Evolutionary conservation across 345 rosid species (phyloP), one percentile per base, ranked within the genome.

Genomic region (Corchorus olitorius): DNA sequence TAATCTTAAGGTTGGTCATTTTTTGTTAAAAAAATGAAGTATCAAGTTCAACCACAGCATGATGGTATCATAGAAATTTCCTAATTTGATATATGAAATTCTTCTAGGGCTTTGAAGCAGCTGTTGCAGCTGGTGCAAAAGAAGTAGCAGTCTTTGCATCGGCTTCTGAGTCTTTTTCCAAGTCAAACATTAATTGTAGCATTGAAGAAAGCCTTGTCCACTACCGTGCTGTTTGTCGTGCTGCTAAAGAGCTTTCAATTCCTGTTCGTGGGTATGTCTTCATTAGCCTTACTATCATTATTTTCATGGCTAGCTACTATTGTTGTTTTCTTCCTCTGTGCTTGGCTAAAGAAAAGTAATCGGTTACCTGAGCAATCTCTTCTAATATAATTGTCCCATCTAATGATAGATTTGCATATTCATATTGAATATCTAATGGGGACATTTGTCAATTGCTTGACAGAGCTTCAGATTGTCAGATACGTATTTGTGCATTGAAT

Each of bases 61-160:
- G 43, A 12, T 63, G 50, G 5, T 62, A 49, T 52, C 49, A 63
- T 14, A 35, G 12, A 65, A 41, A 56, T 70, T 66, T 75, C 83
- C 72, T 74, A 15, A 76, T 75, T 27, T 60, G 58, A 6, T 52
- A 9, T 48, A 8, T 46, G 49, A 48, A 65, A 46, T 79, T 79
- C 39, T 80, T 77, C 68, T 72, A 91, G 96, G 93, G 97, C 48
- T 91, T 89, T 81, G 85, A 88, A 83, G 92, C 90, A 65, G 93
- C 97, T 50, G 71, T 89, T 77, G 93, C 93, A 62, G 91, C 93
- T 33, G 93, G 97, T 77, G 92, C 93, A 45, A 89, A 86, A 83
- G 97, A 91, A 86, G 85, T 91, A 62, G 93, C 90, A 34, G 74
- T 91, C 68, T 91, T 89, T 89, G 97, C 93, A 74, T 89, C 97